These are phyloP conservation scores for Vitis cinerea DNA, from an alignment of 164 flowering plant genomes.

Conservation along the genomic window DNA sequence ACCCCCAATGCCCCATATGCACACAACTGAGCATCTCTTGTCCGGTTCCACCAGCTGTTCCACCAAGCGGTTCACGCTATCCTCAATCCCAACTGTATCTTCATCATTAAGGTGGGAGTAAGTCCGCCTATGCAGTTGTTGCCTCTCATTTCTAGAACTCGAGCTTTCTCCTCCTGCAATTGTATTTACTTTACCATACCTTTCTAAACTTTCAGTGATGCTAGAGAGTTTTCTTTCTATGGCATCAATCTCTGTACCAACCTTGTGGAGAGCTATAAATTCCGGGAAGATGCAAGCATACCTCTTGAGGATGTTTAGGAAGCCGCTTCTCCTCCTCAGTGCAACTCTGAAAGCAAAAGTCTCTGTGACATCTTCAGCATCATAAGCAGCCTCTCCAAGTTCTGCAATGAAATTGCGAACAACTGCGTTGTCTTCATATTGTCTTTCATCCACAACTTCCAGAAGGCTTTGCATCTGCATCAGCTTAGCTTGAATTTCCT, in stretches of 20 bases:
- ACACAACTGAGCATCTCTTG: background rate
- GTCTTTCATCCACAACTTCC: conserved; percentile 27
- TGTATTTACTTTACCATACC: conserved; percentile 6
- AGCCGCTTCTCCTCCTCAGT: background rate
- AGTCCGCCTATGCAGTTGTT: background rate
- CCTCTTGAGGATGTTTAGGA: background rate
- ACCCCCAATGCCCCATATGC: conserved; percentile 25
- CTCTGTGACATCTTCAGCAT: conserved; percentile 34
- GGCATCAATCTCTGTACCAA: conserved; percentile 11
- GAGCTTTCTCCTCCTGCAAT: background rate
- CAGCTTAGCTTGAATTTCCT: conserved; percentile 12
- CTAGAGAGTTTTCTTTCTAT: conserved; percentile 8
- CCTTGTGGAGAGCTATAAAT: background rate
- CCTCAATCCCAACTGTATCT: conserved; percentile 14
- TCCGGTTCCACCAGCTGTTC: background rate
- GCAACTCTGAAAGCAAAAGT: conserved; percentile 11
- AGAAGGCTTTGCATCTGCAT: conserved; percentile 18
- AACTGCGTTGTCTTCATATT: conserved; percentile 4
- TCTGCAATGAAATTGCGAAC: conserved; percentile 28
- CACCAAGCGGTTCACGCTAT: background rate
- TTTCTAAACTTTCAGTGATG: conserved; percentile 3
- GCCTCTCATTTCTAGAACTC: background rate
- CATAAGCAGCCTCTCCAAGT: conserved; percentile 27
- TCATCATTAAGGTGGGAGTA: conserved; percentile 9
- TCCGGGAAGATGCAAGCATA: conserved; percentile 1